Evolutionary conservation across 257 asterid species (phyloP).

Genomic region (Solanum ossicruentum): DNA sequence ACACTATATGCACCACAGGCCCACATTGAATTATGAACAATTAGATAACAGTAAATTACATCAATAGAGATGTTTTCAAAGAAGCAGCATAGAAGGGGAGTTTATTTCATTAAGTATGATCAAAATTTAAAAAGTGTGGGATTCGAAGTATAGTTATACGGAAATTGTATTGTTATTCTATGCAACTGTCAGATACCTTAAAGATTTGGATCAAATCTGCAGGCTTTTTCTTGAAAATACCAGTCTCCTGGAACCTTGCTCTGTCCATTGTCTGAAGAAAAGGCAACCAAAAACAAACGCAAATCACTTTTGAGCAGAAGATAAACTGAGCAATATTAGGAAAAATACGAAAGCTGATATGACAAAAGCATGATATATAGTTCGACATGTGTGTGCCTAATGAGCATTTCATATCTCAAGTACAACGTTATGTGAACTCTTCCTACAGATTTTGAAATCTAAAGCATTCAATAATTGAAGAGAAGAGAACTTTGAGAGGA

Average conservation of each 20-base stretch:
- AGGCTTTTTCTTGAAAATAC: conserved; percentile 82
- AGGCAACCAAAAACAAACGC: neutral
- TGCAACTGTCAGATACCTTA: conserved; percentile 37
- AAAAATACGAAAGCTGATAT: neutral
- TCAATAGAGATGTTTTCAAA: neutral
- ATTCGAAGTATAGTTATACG: neutral
- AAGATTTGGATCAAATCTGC: conserved; percentile 80
- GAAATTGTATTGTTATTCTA: neutral
- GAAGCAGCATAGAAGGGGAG: neutral
- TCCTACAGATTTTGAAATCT: neutral
- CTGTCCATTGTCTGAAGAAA: conserved; percentile 80
- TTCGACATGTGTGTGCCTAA: neutral
- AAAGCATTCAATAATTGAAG: neutral
- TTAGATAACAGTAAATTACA: neutral
- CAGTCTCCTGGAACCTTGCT: conserved; percentile 73
- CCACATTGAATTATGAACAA: neutral
- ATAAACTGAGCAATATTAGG: neutral
- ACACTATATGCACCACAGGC: neutral
- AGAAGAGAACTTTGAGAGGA: neutral
- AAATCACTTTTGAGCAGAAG: neutral
- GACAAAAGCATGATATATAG: neutral
- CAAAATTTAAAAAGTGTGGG: neutral
- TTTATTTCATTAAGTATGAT: neutral
- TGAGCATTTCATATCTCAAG: neutral
- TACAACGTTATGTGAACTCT: neutral